phyloP scores from a whole-genome alignment of 1,284 basidiomycete species.

The Xerocomus amazonicus region DNA sequence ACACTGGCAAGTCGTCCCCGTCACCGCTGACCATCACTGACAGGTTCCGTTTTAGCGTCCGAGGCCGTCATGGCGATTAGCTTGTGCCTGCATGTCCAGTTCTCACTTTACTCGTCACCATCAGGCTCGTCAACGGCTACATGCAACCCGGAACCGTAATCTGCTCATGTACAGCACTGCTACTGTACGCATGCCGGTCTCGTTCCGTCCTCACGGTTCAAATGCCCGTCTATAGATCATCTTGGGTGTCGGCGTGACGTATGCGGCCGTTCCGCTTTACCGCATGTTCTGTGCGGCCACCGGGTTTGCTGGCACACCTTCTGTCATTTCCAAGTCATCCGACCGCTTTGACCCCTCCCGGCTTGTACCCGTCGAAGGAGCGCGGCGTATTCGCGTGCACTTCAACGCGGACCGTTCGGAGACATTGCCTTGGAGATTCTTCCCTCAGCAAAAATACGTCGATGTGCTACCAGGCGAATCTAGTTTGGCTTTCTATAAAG shows the following conservation, averaged over 20 bases:
- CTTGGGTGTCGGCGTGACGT: slow-evolving; percentile 79
- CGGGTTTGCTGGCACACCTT: slow-evolving; percentile 94
- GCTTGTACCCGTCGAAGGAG: slow-evolving; percentile 70
- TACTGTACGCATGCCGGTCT: slow-evolving; percentile 47
- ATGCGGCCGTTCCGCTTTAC: slow-evolving; percentile 96
- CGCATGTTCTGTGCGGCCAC: slow-evolving; percentile 98
- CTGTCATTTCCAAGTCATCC: slow-evolving; percentile 60
- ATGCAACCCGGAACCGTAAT: slow-evolving; percentile 60
- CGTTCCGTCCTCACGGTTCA: slow-evolving; percentile 1
- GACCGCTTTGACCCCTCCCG: slow-evolving; percentile 79
- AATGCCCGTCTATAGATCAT: slow-evolving; percentile 56
- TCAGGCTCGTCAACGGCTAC: slow-evolving; percentile 34
- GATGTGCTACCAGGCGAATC: slow-evolving; percentile 95
- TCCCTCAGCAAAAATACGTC: slow-evolving; percentile 87
- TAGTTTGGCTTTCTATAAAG: slow-evolving; percentile 94
- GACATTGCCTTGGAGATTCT: slow-evolving; percentile 90
- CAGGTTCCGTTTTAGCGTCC: too few species aligned
- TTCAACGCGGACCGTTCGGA: slow-evolving; percentile 94
- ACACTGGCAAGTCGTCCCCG: slow-evolving; percentile 4
- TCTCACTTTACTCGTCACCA: slow-evolving; percentile 18
- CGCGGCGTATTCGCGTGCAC: slow-evolving; percentile 83
- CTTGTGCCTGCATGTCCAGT: not conserved
- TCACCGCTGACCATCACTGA: not conserved
- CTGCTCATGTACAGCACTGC: slow-evolving; percentile 80
- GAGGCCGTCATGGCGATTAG: too few species aligned